Evolutionary conservation across 768 basidiomycete species (phyloP), one percentile per base, ranked within the genome.

Genomic region (Phaffia tasmanica): DNA sequence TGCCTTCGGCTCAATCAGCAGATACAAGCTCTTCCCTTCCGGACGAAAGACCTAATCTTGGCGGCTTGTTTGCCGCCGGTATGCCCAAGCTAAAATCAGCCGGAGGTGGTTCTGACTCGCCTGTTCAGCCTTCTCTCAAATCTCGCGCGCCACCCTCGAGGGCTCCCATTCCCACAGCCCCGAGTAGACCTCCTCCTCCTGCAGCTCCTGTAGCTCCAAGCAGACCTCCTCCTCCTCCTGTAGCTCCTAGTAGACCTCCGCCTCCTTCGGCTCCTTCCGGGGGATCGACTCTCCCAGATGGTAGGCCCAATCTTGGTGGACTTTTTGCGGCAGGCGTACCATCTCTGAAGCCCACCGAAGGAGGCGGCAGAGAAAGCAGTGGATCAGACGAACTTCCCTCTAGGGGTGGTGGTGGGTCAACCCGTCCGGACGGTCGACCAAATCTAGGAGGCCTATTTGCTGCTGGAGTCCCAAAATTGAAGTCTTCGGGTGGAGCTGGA

Each of bases 381-480:
- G 35, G 11, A 42, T 42, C 35, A 11, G 35, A 42, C 35, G 35
- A 42, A 11, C 35, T 11, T 42, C 35, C 35, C 35, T 42, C 35
- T 11, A 42, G 35, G 11, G 78, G 79, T 46, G 80, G 81, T 27
- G 65, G 72, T 64, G 29, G 11, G 19, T 15, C 30, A 15, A 51
- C 21, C 19, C 48, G 16, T 7, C 27, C 48, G 16, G 78, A 74
- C 21, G 84, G 80, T 8, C 84, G 89, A 42, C 88, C 89, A 32
- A 90, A 92, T 75, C 79, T 93, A 4, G 92, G 84, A 46, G 85
- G 83, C 1, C 76, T 95, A 11, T 93, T 95, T 73, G 89, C 91
- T 57, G 89, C 88, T 19, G 91, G 92, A 1, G 84, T 94, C 79
- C 91, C 91, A 2, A 91, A 87, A 74, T 74, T 94, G 72, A 92